Percentiles rank a stretch among this genome's conserved stretches.
Evolutionary conservation across 768 basidiomycete species (phyloP).

Genomic region (Phanerochaete sordida): DNA sequence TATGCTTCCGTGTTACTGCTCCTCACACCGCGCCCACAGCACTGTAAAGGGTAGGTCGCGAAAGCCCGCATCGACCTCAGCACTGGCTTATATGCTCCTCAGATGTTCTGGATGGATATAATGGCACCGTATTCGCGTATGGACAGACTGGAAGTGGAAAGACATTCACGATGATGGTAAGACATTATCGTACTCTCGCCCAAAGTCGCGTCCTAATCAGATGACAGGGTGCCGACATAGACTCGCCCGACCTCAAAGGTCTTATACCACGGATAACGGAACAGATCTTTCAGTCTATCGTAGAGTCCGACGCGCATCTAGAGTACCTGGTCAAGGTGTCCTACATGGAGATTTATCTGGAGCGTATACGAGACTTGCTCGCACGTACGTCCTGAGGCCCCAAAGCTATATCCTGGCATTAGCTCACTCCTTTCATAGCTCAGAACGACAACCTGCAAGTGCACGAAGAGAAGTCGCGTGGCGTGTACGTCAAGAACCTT

Average conservation of each 20-base stretch:
- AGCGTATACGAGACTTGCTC: constrained; percentile 91
- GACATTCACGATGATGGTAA: constrained; percentile 98
- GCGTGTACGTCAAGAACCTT: constrained; percentile 96
- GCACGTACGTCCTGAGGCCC: constrained; percentile 66
- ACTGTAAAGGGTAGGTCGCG: constrained; percentile 77
- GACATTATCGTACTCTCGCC: constrained; percentile 17
- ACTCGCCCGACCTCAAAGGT: constrained; percentile 88
- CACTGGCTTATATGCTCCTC: not conserved
- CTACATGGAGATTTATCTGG: constrained; percentile 99
- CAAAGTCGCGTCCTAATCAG: constrained; percentile 10
- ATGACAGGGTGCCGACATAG: constrained; percentile 91
- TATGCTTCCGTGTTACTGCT: not conserved
- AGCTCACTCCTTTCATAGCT: constrained; percentile 40
- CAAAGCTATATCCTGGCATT: not conserved
- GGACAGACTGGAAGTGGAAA: constrained; percentile 88
- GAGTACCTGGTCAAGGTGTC: constrained; percentile 99
- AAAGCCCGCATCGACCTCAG: not conserved
- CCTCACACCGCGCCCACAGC: constrained; percentile 33
- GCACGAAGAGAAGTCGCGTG: constrained; percentile 96
- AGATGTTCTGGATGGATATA: constrained; percentile 99
- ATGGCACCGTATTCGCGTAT: constrained; percentile 91
- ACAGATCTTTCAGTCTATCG: constrained; percentile 97
- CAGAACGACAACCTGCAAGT: constrained; percentile 98
- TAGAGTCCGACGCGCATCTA: constrained; percentile 89
- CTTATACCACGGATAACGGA: constrained; percentile 98